Percentiles rank a stretch among this genome's conserved stretches.
phyloP scores from a whole-genome alignment of 2,329 filamentous ascomycete species.

The Fusarium solani-melongenae region DNA sequence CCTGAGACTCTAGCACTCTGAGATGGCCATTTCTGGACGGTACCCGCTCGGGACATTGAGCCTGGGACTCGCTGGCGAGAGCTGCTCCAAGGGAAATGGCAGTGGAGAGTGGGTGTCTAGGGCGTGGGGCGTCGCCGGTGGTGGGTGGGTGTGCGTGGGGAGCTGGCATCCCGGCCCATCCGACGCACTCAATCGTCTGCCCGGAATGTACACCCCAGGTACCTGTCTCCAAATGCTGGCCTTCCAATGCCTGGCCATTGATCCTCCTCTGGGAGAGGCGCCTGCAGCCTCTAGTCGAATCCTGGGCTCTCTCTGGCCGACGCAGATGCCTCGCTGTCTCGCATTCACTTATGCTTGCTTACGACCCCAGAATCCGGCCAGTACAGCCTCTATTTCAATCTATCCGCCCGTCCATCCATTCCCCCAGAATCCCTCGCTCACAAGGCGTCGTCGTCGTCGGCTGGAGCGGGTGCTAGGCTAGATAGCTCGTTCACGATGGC shows the following conservation, averaged over 20 bases:
- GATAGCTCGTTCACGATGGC: slow-evolving; percentile 1
- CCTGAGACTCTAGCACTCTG: slow-evolving; percentile 34
- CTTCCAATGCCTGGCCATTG: not conserved
- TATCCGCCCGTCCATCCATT: not conserved
- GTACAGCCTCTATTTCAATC: not conserved
- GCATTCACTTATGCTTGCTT: slow-evolving; percentile 1
- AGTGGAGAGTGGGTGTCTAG: slow-evolving; percentile 41
- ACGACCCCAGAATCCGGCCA: slow-evolving; percentile 1
- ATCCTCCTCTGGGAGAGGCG: not conserved
- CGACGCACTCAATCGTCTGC: slow-evolving; percentile 31
- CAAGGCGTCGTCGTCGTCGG: not conserved
- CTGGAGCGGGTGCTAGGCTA: slow-evolving; percentile 4
- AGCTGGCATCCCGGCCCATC: slow-evolving; percentile 41
- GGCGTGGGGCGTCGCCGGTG: slow-evolving; percentile 37
- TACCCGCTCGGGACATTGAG: slow-evolving; percentile 33
- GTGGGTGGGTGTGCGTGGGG: slow-evolving; percentile 36
- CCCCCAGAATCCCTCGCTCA: not conserved
- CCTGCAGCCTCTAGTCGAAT: not conserved
- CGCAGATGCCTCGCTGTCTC: slow-evolving; percentile 12
- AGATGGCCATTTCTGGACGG: slow-evolving; percentile 26
- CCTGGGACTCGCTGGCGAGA: slow-evolving; percentile 34
- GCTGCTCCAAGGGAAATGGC: slow-evolving; percentile 43
- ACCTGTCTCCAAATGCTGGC: not conserved
- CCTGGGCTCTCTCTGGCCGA: not conserved
- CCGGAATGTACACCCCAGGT: slow-evolving; percentile 34